Evolutionary conservation across 345 rosid genomes (phyloP), one percentile per base, ranked within the genome.

Genomic region (Linum trigynum): DNA sequence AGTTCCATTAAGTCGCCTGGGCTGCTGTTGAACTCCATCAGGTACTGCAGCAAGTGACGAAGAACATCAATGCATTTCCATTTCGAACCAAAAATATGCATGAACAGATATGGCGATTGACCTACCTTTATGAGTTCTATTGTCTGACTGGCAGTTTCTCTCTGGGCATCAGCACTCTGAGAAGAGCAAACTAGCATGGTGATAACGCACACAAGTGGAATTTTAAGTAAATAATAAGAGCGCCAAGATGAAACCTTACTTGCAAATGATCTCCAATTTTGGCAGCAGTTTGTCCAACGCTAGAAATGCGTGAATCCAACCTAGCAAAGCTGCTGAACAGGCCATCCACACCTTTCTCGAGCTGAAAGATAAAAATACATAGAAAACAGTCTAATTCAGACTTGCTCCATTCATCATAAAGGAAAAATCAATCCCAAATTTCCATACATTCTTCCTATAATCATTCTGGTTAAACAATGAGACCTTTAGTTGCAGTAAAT

Each of bases 281-380:
- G 37, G 97, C 99, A 69, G 97, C 99, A 74, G 99, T 94, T 85
- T 94, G 98, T 69, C 98, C 96, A 67, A 92, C 98, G 76, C 98
- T 89, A 53, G 98, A 92, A 74, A 92, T 92, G 65, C 98, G 95
- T 39, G 95, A 82, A 74, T 86, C 95, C 81, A 86, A 77, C 77
- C 97, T 83, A 50, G 97, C 89, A 82, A 94, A 90, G 84, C 96
- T 86, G 79, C 72, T 88, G 68, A 86, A 89, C 81, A 91, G 73
- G 74, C 96, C 98, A 65, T 91, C 96, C 41, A 91, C 98, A 72
- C 96, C 96, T 64, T 85, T 87, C 79, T 92, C 98, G 59, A 92
- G 80, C 98, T 92, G 81, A 63, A 67, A 42, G 75, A 74, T 39
- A 65, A 65, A 41, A 62, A 45, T 39, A 12, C 58, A 45, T 35